Evolutionary conservation across 2,329 filamentous ascomycete genomes (phyloP).

Genomic region (Cladosporium sp.): DNA sequence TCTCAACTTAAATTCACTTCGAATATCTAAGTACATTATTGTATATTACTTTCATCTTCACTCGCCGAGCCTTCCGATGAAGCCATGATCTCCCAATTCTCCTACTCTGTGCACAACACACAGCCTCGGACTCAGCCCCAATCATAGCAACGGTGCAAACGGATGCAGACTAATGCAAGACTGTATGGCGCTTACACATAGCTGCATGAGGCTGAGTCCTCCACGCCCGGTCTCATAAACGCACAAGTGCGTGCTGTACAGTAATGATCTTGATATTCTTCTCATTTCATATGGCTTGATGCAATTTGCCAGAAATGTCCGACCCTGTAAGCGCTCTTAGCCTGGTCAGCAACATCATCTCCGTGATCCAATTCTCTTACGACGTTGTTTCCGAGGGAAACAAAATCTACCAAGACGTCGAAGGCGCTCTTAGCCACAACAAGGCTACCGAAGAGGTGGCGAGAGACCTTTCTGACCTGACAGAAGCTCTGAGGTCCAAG

Average conservation of each 20-base stretch:
- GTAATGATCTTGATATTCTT: no score
- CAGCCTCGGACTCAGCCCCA: no score
- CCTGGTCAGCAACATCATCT: constrained; percentile 2
- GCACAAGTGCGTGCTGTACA: no score
- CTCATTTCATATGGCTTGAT: not conserved
- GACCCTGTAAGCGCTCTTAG: constrained; percentile 4
- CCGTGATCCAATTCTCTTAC: constrained; percentile 1
- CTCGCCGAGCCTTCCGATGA: no score
- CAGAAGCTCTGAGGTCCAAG: not conserved
- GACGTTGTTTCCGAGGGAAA: constrained; percentile 5
- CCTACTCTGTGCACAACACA: no score
- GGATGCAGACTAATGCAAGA: no score
- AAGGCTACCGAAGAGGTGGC: constrained; percentile 5
- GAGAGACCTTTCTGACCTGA: not conserved
- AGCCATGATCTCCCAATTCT: no score
- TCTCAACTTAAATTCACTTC: no score
- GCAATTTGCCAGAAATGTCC: not conserved
- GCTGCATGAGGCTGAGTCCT: constrained; percentile 4
- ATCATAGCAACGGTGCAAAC: no score
- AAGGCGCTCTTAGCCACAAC: not conserved
- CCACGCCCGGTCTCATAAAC: no score
- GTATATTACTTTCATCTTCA: no score
- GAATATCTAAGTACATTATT: no score
- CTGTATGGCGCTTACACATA: not conserved
- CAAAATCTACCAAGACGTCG: constrained; percentile 2